These are phyloP conservation scores for Apiotrichum akiyoshidainum DNA, from an alignment of 1,284 basidiomycete genomes.

Conservation along the genomic window DNA sequence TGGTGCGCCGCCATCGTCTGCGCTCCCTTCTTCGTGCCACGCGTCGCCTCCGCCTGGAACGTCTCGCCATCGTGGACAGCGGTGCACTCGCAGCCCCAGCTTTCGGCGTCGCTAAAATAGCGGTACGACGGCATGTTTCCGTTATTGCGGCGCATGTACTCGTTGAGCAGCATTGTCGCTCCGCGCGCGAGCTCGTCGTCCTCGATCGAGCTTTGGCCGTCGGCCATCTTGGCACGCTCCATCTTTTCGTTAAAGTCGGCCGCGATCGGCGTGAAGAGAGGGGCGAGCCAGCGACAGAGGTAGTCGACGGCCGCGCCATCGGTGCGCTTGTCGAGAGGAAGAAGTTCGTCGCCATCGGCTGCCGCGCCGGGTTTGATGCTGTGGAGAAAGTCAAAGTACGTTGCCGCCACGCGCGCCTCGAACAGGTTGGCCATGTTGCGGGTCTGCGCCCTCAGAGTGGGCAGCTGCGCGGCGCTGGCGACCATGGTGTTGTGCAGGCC, in stretches of 20 bases:
- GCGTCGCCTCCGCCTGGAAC: conserved; percentile 23
- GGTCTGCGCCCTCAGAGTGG: conserved; percentile 16
- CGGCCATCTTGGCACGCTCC: conserved; percentile 11
- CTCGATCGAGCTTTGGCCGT: neutral
- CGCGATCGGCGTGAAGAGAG: conserved; percentile 33
- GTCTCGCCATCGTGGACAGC: conserved; percentile 3
- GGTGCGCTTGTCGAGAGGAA: conserved; percentile 9
- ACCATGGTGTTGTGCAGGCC: conserved; percentile 24
- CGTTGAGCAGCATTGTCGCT: conserved; percentile 3
- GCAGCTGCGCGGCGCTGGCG: conserved; percentile 13
- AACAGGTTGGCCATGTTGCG: conserved; percentile 32
- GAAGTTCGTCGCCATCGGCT: neutral
- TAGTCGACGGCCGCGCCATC: conserved; percentile 33
- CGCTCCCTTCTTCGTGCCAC: conserved; percentile 33
- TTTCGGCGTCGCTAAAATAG: neutral
- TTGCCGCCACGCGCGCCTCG: conserved; percentile 41
- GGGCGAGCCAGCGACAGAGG: conserved; percentile 33
- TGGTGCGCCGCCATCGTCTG: conserved; percentile 36
- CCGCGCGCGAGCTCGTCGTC: neutral
- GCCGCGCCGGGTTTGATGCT: conserved; percentile 8
- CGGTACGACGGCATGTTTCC: conserved; percentile 7
- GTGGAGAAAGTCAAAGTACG: conserved; percentile 32
- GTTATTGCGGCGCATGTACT: neutral
- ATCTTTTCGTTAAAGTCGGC: conserved; percentile 26
- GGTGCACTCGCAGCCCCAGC: conserved; percentile 7